A percentile compares a stretch with the other conserved stretches of the same genome.
Evolutionary conservation across 208 protist genomes (phyloP).

Genomic region (Acanthamoeba healyi): DNA sequence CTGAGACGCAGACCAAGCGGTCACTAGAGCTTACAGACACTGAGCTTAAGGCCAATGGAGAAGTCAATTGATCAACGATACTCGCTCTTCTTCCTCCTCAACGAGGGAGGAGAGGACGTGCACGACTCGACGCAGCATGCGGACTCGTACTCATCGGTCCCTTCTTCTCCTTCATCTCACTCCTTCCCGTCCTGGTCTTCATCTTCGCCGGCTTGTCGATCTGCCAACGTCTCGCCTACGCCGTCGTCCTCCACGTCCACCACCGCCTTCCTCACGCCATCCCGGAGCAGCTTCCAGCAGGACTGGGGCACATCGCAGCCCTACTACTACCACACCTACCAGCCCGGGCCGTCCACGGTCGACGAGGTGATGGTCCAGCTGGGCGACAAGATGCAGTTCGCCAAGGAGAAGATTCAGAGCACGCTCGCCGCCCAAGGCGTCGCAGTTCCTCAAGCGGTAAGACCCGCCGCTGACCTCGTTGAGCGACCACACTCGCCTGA

Average conservation of each 20-base stretch:
- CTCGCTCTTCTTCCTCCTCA: constrained; percentile 22
- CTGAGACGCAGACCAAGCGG: too few relatives aligned
- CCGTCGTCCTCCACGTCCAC: not conserved
- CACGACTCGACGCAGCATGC: not conserved
- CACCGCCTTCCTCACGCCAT: not conserved
- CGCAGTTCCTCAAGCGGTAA: too few relatives aligned
- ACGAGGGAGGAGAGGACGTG: not conserved
- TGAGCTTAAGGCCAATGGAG: not conserved
- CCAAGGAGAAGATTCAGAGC: not conserved
- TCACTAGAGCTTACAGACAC: too few relatives aligned
- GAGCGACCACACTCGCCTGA: too few relatives aligned
- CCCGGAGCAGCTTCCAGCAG: not conserved
- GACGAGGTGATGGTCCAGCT: not conserved
- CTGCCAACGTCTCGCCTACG: not conserved
- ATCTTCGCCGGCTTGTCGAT: not conserved
- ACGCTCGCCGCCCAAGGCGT: too few relatives aligned
- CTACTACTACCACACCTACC: not conserved
- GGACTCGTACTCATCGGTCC: not conserved
- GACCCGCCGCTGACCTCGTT: too few relatives aligned
- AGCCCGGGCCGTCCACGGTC: not conserved
- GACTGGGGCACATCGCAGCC: not conserved
- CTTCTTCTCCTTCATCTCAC: not conserved
- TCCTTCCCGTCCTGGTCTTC: not conserved
- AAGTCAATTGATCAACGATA: not conserved
- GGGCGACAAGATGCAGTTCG: not conserved